These are phyloP conservation scores for Apiospora pterosperma DNA, from an alignment of 2,329 filamentous ascomycete species.

Conservation along the genomic window DNA sequence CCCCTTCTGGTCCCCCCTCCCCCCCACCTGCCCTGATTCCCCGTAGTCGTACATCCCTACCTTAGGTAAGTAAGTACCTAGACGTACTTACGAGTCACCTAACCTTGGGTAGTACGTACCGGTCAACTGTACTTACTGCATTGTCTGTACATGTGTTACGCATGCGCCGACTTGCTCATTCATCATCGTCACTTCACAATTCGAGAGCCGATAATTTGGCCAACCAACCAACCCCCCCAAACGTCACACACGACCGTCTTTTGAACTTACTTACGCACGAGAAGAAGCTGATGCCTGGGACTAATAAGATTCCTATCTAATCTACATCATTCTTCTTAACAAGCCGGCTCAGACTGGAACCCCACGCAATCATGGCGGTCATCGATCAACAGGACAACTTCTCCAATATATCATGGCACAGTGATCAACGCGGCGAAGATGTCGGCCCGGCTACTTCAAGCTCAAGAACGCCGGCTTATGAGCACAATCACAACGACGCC, in stretches of 20 bases:
- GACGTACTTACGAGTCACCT: too few relatives aligned
- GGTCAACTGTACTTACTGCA: too few relatives aligned
- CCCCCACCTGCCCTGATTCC: background rate
- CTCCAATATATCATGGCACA: constrained; percentile 76
- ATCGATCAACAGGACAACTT: constrained; percentile 65
- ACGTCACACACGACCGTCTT: background rate
- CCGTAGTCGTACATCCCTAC: too few relatives aligned
- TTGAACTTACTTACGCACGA: background rate
- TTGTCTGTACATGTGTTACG: background rate
- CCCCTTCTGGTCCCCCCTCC: too few relatives aligned
- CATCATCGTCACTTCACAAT: background rate
- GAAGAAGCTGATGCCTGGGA: background rate
- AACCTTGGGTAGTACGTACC: background rate
- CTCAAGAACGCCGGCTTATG: constrained; percentile 15
- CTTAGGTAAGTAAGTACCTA: too few relatives aligned
- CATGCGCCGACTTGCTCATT: background rate
- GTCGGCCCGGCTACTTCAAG: constrained; percentile 24
- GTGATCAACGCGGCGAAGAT: constrained; percentile 49
- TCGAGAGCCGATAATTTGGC: background rate
- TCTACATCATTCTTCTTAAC: background rate
- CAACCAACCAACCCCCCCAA: background rate
- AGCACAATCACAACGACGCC: constrained; percentile 18
- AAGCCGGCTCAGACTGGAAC: background rate
- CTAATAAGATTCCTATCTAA: background rate
- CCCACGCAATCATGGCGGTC: constrained; percentile 35